Percentiles rank a stretch among this genome's conserved stretches.
These are phyloP conservation scores for Pleurotus cornucopiae DNA, from an alignment of 768 basidiomycete species.

Conservation along the genomic window DNA sequence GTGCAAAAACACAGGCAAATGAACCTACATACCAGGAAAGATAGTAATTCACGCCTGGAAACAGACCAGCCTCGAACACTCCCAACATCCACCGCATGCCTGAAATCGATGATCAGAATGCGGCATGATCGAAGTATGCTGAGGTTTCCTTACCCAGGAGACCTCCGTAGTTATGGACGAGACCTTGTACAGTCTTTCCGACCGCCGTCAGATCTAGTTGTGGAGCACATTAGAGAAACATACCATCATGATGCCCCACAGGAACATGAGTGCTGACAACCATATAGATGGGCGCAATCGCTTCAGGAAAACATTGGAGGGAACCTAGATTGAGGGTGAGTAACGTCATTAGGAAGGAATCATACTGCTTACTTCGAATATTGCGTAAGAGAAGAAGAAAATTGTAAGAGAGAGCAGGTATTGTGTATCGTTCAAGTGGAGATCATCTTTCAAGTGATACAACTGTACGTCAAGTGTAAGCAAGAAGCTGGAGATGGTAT, in stretches of 20 bases:
- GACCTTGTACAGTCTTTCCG: constrained; percentile 64
- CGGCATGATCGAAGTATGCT: background rate
- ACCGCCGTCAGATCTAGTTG: constrained; percentile 11
- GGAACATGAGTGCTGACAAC: constrained; percentile 68
- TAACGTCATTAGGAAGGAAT: background rate
- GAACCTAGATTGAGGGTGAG: constrained; percentile 45
- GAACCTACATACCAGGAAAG: constrained; percentile 55
- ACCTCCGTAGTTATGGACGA: constrained; percentile 65
- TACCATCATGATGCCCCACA: constrained; percentile 78
- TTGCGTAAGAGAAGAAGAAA: constrained; percentile 19
- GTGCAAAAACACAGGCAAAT: background rate
- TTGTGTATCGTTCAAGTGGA: constrained; percentile 61
- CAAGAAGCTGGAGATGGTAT: background rate
- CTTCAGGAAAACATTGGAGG: constrained; percentile 70
- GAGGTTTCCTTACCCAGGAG: constrained; percentile 47
- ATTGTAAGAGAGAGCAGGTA: constrained; percentile 64
- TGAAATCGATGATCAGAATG: constrained; percentile 18
- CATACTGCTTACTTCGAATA: constrained; percentile 8
- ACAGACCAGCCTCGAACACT: constrained; percentile 68
- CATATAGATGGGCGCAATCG: constrained; percentile 73
- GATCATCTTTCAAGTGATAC: constrained; percentile 54
- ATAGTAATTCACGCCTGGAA: constrained; percentile 65
- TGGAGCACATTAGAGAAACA: background rate
- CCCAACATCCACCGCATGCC: constrained; percentile 73
- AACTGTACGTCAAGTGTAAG: constrained; percentile 33